Conservation (phyloP, 345 rosid genomes). For the Mallotus nudiflorus region DNA sequence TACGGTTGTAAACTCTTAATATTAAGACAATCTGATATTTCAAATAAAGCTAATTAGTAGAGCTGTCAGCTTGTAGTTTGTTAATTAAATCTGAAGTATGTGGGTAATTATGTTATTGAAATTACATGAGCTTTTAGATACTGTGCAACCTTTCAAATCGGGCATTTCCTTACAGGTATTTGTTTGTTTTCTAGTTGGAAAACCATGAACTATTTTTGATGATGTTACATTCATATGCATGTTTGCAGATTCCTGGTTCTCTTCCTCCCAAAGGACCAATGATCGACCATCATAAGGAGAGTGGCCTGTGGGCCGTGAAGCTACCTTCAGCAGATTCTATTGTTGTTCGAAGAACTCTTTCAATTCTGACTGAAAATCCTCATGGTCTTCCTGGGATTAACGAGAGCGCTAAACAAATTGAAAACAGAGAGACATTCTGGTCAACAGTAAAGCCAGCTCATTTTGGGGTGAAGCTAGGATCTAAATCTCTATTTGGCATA, state of each 20-base stretch:
- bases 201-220: not conserved
- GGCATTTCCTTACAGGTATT: not conserved
- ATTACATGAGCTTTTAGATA: not conserved
- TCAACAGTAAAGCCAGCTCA: conserved; percentile 66
- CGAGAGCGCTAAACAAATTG: conserved; percentile 57
- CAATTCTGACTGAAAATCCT: conserved; percentile 63
- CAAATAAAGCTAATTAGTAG: not conserved
- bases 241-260: conserved; percentile 76
- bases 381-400: conserved; percentile 66
- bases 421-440: conserved; percentile 71
- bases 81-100: not conserved
- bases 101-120: not conserved
- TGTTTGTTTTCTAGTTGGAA: conserved; percentile 2
- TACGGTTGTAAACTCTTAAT: too few species aligned
- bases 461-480: conserved; percentile 75
- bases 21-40: not conserved
- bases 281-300: conserved; percentile 64
- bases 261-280: conserved; percentile 55
- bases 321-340: conserved; percentile 82
- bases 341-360: conserved; percentile 74
- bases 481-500: conserved; percentile 59
- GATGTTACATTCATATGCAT: conserved; percentile 4
- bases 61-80: not conserved
- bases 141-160: not conserved
- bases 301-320: conserved; percentile 79